These are phyloP conservation scores for Tylopilus orsonianus DNA, from an alignment of 1,284 basidiomycete species.

Conservation along the genomic window DNA sequence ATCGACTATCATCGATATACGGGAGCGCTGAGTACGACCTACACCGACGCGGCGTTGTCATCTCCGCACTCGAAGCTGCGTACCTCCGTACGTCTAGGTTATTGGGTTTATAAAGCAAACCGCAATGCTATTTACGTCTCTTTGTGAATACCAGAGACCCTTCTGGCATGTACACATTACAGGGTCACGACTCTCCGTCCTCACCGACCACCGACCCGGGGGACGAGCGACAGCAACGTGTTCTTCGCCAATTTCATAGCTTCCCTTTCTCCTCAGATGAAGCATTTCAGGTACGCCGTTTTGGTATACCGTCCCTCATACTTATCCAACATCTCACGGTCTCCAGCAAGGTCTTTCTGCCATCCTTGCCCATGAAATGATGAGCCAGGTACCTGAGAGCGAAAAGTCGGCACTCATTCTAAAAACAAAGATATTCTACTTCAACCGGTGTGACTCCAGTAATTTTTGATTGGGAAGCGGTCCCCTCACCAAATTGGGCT, in stretches of 20 bases:
- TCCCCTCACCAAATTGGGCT: constrained; percentile 6
- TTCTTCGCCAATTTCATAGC: constrained; percentile 38
- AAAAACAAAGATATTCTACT: constrained; percentile 66
- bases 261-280: constrained; percentile 59
- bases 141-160: constrained; percentile 1
- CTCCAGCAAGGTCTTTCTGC: constrained; percentile 61
- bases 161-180: constrained; percentile 18
- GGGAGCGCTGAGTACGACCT: no score
- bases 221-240: constrained; percentile 17
- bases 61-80: no score
- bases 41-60: no score
- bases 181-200: constrained; percentile 12
- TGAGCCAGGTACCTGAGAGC: constrained; percentile 40
- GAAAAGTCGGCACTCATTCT: constrained; percentile 48
- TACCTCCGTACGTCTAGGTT: constrained; percentile 6
- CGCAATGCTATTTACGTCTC: constrained; percentile 18
- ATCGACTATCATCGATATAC: constrained; percentile 20
- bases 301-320: neutral
- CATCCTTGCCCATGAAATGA: constrained; percentile 43
- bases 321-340: neutral
- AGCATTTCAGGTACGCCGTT: constrained; percentile 51
- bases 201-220: constrained; percentile 11
- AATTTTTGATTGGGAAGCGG: constrained; percentile 4
- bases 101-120: constrained; percentile 2
- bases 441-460: constrained; percentile 53